Evolutionary conservation across 2,329 filamentous ascomycete species (phyloP), one percentile per base, ranked within the genome.

Genomic region (Ophiostoma australiae): DNA sequence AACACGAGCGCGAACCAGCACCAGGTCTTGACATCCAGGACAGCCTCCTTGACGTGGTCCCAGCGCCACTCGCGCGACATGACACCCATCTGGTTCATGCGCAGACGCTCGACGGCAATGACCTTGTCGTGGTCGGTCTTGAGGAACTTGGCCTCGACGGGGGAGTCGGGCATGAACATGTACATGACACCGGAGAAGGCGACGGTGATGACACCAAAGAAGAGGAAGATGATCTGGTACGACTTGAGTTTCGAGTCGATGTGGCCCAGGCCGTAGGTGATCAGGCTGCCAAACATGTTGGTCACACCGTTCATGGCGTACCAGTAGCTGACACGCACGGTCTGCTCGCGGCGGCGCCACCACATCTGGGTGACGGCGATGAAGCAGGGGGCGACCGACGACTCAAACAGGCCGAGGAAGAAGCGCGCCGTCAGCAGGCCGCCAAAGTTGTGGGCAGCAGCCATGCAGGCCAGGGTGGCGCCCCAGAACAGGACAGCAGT

Each of bases 281-380:
- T 79, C 20, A 88, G 80, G 74, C 84, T 85, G 1, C 86, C 85
- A 35, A 85, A 79, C 52, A 87, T 86, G 75, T 84, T 85, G 4
- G 85, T 86, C 3, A 88, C 77, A 2, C 87, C 86, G 70, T 88
- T 86, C 84, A 87, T 89, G 27, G 82, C 83, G 74, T 88, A 88
- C 87, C 87, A 89, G 1, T 82, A 82, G 10, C 84, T 83, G 15
- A 86, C 84, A 3, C 87, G 79, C 68, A 85, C 76, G 0, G 86
- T 87, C 76, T 89, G 86, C 74, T 89, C 87, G 71, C 82, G 80
- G 69, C 86, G 81, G 61, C 85, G 82, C 80, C 85, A 89, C 87
- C 87, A 89, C 84, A 88, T 87, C 70, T 85, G 82, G 0, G 86
- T 87, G 44, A 87, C 85, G 23, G 85, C 84, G 20, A 87, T 80